Conservation (phyloP, 2,329 filamentous ascomycete genomes). For the Fusarium sublunatum region DNA sequence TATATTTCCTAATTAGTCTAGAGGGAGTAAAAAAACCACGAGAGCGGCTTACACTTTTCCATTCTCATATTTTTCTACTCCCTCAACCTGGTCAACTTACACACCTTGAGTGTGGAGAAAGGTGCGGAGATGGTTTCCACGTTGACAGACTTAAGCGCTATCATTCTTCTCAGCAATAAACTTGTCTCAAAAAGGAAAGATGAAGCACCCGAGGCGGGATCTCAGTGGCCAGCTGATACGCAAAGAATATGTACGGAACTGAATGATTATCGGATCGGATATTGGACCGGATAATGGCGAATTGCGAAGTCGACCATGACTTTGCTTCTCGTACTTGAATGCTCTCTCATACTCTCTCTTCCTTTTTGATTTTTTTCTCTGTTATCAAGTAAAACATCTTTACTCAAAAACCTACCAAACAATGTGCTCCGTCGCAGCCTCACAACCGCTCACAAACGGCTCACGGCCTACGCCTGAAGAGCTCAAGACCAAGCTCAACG, state of each 20-base stretch:
- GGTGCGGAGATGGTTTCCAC: constrained; percentile 2
- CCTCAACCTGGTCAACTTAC: too few relatives aligned
- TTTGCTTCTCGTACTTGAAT: neutral
- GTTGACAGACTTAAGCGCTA: neutral
- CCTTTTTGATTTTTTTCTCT: neutral
- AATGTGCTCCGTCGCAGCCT: constrained; percentile 40
- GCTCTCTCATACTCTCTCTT: neutral
- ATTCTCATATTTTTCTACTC: too few relatives aligned
- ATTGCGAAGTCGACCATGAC: constrained; percentile 2
- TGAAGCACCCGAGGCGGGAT: constrained; percentile 23
- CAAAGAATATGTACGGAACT: constrained; percentile 12
- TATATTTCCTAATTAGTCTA: too few relatives aligned
- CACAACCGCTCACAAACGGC: constrained; percentile 28
- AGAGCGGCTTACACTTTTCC: too few relatives aligned
- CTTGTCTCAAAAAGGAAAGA: constrained; percentile 24
- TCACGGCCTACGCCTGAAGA: constrained; percentile 17
- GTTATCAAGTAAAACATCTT: neutral
- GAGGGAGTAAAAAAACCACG: too few relatives aligned
- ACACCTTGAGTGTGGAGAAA: neutral
- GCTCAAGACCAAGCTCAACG: constrained; percentile 35
- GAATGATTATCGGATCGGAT: too few relatives aligned
- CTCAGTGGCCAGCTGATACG: constrained; percentile 28
- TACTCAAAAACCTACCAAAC: neutral
- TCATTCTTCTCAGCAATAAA: neutral
- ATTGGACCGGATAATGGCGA: constrained; percentile 12